Evolutionary conservation across 257 asterid genomes (phyloP).

Genomic region (Capsicum pubescens): DNA sequence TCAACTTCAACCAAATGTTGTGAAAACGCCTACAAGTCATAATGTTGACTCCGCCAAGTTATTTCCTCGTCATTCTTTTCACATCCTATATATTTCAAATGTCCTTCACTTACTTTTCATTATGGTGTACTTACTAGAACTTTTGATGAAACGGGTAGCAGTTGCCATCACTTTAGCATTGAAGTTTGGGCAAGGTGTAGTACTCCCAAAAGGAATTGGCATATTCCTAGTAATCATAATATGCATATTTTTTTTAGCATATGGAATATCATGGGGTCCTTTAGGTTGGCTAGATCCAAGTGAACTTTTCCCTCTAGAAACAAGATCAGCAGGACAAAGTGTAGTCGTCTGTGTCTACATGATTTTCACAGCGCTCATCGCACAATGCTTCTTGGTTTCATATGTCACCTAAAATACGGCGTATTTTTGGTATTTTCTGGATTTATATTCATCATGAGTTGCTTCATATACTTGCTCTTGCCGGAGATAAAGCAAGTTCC

Average conservation of each 20-base stretch:
- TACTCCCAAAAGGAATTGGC: conserved; percentile 54
- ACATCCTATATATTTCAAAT: not conserved
- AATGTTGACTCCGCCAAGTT: not conserved
- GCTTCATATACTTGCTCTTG: conserved; percentile 68
- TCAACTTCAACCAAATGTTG: no score
- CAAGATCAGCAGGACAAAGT: conserved; percentile 80
- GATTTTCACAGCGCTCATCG: conserved; percentile 78
- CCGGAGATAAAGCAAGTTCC: conserved; percentile 97
- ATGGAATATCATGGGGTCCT: conserved; percentile 88
- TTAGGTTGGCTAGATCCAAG: conserved; percentile 88
- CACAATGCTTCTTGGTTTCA: conserved; percentile 72
- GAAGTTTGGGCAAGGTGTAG: conserved; percentile 66
- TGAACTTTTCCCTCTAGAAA: conserved; percentile 79
- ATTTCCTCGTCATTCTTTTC: not conserved
- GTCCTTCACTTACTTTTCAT: not conserved
- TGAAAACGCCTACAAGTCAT: no score
- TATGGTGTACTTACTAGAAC: not conserved
- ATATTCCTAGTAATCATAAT: conserved; percentile 60
- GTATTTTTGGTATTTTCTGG: conserved; percentile 70
- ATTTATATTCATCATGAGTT: conserved; percentile 60
- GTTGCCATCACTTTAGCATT: conserved; percentile 70
- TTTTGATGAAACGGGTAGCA: conserved; percentile 51
- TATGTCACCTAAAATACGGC: conserved; percentile 75
- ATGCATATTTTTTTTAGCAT: conserved; percentile 66
- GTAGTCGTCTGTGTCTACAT: conserved; percentile 79